These are phyloP conservation scores for Pseudomassariella vexata DNA, from an alignment of 2,329 filamentous ascomycete genomes.

Conservation along the genomic window DNA sequence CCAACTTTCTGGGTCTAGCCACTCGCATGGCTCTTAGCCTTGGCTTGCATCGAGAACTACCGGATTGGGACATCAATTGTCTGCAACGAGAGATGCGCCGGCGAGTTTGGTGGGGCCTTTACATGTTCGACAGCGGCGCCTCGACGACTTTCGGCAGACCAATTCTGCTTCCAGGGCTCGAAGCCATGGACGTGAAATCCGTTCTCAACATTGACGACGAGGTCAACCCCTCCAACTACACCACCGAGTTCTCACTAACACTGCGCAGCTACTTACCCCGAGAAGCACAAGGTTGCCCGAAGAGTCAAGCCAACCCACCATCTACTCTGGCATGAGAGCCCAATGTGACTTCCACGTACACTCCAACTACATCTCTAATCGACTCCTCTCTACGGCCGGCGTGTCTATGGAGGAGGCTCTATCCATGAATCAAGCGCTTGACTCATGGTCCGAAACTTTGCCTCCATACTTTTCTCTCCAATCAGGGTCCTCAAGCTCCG, in stretches of 20 bases:
- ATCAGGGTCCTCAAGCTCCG: slow-evolving; percentile 8
- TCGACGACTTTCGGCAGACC: slow-evolving; percentile 36
- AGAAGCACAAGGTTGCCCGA: slow-evolving; percentile 14
- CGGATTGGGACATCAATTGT: slow-evolving; percentile 23
- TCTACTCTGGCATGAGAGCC: slow-evolving; percentile 21
- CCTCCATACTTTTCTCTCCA: slow-evolving; percentile 18
- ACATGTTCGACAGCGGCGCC: slow-evolving; percentile 39
- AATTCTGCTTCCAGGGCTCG: slow-evolving; percentile 18
- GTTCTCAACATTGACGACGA: slow-evolving; percentile 24
- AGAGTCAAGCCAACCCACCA: slow-evolving; percentile 16
- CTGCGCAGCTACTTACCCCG: slow-evolving; percentile 16
- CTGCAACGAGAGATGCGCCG: slow-evolving; percentile 31
- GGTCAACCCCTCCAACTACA: slow-evolving; percentile 4
- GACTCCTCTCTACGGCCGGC: slow-evolving; percentile 18
- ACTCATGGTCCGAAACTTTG: slow-evolving; percentile 19
- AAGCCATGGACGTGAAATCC: slow-evolving; percentile 23
- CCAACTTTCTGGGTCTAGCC: slow-evolving; percentile 40
- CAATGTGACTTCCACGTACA: slow-evolving; percentile 24
- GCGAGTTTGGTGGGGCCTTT: slow-evolving; percentile 36
- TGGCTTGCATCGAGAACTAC: slow-evolving; percentile 38
- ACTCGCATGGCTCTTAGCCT: slow-evolving; percentile 40
- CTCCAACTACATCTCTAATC: slow-evolving; percentile 25
- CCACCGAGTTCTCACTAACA: background rate
- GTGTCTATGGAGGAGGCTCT: slow-evolving; percentile 19
- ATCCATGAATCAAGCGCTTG: slow-evolving; percentile 16